Evolutionary conservation across 2,329 filamentous ascomycete genomes (phyloP), one percentile per base, ranked within the genome.

Genomic region (Botryotinia narcissicola): DNA sequence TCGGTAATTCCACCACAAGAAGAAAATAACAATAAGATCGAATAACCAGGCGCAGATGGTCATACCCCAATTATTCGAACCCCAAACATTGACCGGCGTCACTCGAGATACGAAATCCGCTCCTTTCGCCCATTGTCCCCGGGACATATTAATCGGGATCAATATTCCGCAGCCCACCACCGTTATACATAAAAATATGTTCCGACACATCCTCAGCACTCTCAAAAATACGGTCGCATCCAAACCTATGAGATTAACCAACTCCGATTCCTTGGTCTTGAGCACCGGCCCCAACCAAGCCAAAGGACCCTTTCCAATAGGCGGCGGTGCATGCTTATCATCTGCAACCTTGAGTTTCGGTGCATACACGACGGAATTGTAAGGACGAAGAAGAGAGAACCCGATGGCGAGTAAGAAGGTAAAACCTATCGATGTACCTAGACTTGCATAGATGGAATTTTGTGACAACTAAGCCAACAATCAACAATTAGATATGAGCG

Each of bases 341-440:
- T 98, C 95, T 81, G 94, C 92, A 85, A 98, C 92, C 82, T 97
- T 97, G 67, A 97, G 86, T 81, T 97, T 95, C 59, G 96, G 96
- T 5, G 96, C 95, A 83, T 99, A 99, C 66, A 99, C 93, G 78
- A 95, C 89, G 73, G 91, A 92, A 82, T 98, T 95, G 83, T 95
- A 94, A 8, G 96, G 96, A 75, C 96, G 93, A 72, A 98, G 86
- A 78, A 98, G 85, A 75, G 94, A 97, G 86, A 98, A 99, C 76
- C 90, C 84, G 74, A 97, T 81, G 75, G 93, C 91, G 78, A 97
- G 91, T 77, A 90, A 86, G 75, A 88, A 80, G 14, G 94, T 93
- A 80, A 96, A 85, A 72, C 89, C 92, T 62, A 98, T 81, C 4
- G 95, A 97, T 35, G 92, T 94, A 76, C 86, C 92, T 62, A 98